Base-by-base conservation (phyloP, 192 early-diverging fungal genomes). In the Martensiomyces pterosporus region DNA sequence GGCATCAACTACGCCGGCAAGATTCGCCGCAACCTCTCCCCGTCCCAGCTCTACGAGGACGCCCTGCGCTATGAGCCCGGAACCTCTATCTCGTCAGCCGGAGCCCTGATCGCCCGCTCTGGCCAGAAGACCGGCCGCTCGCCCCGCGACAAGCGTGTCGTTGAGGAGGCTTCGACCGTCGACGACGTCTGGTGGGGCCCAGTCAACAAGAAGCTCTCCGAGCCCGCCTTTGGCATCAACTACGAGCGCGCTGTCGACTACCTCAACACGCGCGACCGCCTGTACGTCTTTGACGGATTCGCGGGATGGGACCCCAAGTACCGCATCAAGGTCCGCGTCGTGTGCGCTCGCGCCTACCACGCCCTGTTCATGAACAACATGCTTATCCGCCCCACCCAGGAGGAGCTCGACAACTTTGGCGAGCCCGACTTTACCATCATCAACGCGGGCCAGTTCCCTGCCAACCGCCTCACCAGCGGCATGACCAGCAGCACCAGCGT, bases 271-370 rank as follows among this genome's bases (percentile, higher is more conserved):
- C 88, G 91, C 50, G 77, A 81, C 24, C 86, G 88, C 49, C 83
- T 96, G 38, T 94, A 92, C 57, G 92, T 98, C 52, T 90, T 98
- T 75, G 95, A 98, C 74, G 95, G 92, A 15, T 98, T 76, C 49
- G 95, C 95, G 21, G 95, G 95, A 16, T 98, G 95, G 95, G 95
- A 98, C 68, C 87, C 92, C 60, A 92, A 92, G 78, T 90, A 96
- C 83, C 85, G 93, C 52, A 90, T 94, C 78, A 98, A 98, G 82
- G 88, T 98, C 39, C 90, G 95, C 49, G 82, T 94, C 16, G 86
- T 98, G 54, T 91, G 90, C 59, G 85, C 92, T 24, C 86, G 92
- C 53, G 93, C 95, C 35, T 96, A 98, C 79, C 93, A 98, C 68
- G 81, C 85, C 21, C 77, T 98, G 58, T 98, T 98, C 76, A 98